Evolutionary conservation across 805 yeast genomes (phyloP).

Genomic region (Yarrowia yakushimensis): DNA sequence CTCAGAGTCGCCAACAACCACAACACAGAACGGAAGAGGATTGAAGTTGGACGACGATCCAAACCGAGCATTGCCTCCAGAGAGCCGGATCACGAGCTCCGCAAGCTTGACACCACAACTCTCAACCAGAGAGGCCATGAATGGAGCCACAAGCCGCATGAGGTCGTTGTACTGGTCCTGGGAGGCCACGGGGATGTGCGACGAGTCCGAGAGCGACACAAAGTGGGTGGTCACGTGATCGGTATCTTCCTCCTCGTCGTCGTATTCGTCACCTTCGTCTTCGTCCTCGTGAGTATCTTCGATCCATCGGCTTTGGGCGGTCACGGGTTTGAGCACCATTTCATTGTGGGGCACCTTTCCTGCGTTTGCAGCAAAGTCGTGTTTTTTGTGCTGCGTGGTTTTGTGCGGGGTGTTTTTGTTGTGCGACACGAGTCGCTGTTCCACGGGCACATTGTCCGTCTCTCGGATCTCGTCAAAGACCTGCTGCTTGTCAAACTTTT

Average conservation of each 20-base stretch:
- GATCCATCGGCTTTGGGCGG: not conserved
- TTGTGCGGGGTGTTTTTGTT: constrained; percentile 42
- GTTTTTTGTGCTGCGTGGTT: not conserved
- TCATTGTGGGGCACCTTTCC: constrained; percentile 40
- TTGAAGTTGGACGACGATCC: constrained; percentile 61
- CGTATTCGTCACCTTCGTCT: not conserved
- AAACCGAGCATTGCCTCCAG: constrained; percentile 65
- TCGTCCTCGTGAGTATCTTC: constrained; percentile 10
- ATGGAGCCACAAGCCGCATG: constrained; percentile 58
- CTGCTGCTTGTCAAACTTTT: constrained; percentile 72
- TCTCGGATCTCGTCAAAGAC: constrained; percentile 74
- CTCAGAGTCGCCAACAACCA: constrained; percentile 64
- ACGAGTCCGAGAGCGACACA: constrained; percentile 27
- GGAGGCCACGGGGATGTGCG: constrained; percentile 46
- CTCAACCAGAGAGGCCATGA: constrained; percentile 55
- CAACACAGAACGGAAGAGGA: constrained; percentile 69
- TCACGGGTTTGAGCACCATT: constrained; percentile 54
- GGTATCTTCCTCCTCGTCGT: not conserved
- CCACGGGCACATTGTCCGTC: constrained; percentile 57
- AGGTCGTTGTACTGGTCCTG: constrained; percentile 78
- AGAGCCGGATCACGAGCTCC: constrained; percentile 53
- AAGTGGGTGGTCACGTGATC: not conserved
- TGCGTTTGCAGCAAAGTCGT: constrained; percentile 27
- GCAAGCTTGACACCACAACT: constrained; percentile 67
- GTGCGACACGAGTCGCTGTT: constrained; percentile 67